Percentiles rank a stretch among this genome's conserved stretches.
Conservation (phyloP, 352 stramenopile species). For the Pythium graminicola region DNA sequence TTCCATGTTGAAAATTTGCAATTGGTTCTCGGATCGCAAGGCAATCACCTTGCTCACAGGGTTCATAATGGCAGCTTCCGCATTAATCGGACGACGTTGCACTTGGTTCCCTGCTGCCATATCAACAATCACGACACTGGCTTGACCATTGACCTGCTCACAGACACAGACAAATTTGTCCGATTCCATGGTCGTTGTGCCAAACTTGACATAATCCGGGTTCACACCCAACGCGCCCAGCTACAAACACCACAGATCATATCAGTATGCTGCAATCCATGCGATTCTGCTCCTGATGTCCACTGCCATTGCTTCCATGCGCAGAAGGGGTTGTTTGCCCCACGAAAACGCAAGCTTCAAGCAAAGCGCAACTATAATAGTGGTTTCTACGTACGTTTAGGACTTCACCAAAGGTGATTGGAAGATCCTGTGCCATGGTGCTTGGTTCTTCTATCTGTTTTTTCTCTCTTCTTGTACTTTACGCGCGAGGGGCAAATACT, state of each 20-base stretch:
- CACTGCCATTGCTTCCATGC: no score
- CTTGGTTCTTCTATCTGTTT: slow-evolving; percentile 2
- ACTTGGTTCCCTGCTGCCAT: slow-evolving; percentile 83
- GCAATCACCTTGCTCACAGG: slow-evolving; percentile 91
- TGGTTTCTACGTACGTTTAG: slow-evolving; percentile 86
- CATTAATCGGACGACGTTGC: slow-evolving; percentile 95
- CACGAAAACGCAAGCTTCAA: neutral
- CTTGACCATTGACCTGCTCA: slow-evolving; percentile 83
- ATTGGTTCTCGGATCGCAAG: slow-evolving; percentile 84
- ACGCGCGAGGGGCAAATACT: slow-evolving; percentile 7
- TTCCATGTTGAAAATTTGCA: slow-evolving; percentile 99
- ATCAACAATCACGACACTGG: slow-evolving; percentile 91
- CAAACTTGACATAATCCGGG: slow-evolving; percentile 90
- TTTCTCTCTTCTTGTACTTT: slow-evolving; percentile 3
- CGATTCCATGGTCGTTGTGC: slow-evolving; percentile 95
- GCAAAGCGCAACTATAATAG: no score
- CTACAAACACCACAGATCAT: slow-evolving; percentile 26
- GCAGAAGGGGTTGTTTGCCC: no score
- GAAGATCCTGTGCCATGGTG: slow-evolving; percentile 80
- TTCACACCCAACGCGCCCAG: slow-evolving; percentile 85
- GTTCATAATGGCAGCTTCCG: slow-evolving; percentile 99
- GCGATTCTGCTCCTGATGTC: no score
- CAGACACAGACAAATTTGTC: slow-evolving; percentile 96
- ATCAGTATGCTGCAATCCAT: neutral
- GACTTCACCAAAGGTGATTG: slow-evolving; percentile 87